Evolutionary conservation across 768 basidiomycete species (phyloP), one percentile per base, ranked within the genome.

Genomic region (Cystofilobasidium bisporidii): DNA sequence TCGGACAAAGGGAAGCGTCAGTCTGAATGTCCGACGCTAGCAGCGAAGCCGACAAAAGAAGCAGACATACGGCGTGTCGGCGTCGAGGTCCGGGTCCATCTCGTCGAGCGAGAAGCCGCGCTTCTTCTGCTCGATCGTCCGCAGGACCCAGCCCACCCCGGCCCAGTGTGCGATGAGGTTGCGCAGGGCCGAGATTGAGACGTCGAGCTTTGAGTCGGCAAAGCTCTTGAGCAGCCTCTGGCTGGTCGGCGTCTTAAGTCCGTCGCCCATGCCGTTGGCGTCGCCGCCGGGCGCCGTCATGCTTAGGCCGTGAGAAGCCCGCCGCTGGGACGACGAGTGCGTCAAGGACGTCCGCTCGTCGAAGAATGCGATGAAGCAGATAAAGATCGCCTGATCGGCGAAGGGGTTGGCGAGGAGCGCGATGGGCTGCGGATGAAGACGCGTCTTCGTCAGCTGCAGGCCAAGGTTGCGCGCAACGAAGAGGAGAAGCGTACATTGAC

Each of bases 81-180:
- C 53, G 2, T 60, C 63, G 15, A 28, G 18, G 43, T 69, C 68
- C 14, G 68, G 68, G 57, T 69, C 68, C 15, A 69, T 59, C 24
- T 69, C 68, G 10, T 64, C 63, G 36, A 53, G 33, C 17, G 56
- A 50, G 22, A 53, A 58, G 6, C 68, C 68, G 20, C 68, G 62
- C 41, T 64, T 56, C 60, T 69, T 69, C 63, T 69, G 68, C 15
- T 69, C 63, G 50, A 69, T 69, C 48, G 68, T 69, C 8, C 68
- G n/a, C 11, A 64, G 47, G 17, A 69, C 68, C 68, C 68, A 69
- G 17, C 63, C 62, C 8, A 65, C 68, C 17, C 68, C 63, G n/a
- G 63, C 68, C 68, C 68, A 69, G 33, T 33, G 68, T 11, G 36
- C 30, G 4, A 45, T 64, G 18, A 64, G n/a, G 33, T 64, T 64